A percentile compares a stretch with the other conserved stretches of the same genome.
Conservation (phyloP, 495 filamentous ascomycete genomes). For the Xylaria scruposa region DNA sequence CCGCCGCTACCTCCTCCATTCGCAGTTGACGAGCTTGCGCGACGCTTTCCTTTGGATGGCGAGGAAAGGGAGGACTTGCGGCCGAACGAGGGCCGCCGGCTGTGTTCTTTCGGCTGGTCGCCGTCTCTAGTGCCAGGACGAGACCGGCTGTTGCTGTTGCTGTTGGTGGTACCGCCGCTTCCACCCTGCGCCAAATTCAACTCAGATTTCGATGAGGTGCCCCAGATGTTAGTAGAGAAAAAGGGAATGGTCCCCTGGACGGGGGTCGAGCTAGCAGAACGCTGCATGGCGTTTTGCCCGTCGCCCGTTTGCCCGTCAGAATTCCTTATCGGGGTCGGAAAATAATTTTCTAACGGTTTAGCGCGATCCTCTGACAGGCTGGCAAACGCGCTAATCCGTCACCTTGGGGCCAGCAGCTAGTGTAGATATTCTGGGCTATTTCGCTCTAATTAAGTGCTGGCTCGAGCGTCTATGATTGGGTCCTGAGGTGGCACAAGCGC, state of each 20-base stretch:
- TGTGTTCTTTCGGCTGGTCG: conserved; percentile 52
- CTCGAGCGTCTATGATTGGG: conserved; percentile 15
- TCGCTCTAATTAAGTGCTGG: background rate
- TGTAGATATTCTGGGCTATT: background rate
- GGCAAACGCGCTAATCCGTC: conserved; percentile 17
- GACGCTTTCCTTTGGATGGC: conserved; percentile 46
- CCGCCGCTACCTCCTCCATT: conserved; percentile 35
- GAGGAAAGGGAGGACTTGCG: conserved; percentile 52
- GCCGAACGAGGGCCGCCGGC: conserved; percentile 50
- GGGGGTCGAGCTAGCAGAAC: conserved; percentile 44
- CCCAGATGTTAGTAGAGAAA: conserved; percentile 51
- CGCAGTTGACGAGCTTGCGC: conserved; percentile 43
- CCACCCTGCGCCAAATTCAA: conserved; percentile 6
- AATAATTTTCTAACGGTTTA: conserved; percentile 18
- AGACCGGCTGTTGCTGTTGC: conserved; percentile 38
- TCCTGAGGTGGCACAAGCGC: background rate
- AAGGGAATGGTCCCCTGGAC: conserved; percentile 50
- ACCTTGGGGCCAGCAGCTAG: conserved; percentile 1
- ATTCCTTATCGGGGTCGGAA: conserved; percentile 17
- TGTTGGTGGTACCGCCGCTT: conserved; percentile 25
- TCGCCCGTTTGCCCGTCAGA: background rate
- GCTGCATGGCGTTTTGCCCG: conserved; percentile 47
- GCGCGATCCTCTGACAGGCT: conserved; percentile 21
- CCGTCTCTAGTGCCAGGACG: conserved; percentile 50
- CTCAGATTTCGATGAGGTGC: conserved; percentile 28